Base-by-base conservation (phyloP, 2,329 filamentous ascomycete species). In the Chlorencoelia australis region DNA sequence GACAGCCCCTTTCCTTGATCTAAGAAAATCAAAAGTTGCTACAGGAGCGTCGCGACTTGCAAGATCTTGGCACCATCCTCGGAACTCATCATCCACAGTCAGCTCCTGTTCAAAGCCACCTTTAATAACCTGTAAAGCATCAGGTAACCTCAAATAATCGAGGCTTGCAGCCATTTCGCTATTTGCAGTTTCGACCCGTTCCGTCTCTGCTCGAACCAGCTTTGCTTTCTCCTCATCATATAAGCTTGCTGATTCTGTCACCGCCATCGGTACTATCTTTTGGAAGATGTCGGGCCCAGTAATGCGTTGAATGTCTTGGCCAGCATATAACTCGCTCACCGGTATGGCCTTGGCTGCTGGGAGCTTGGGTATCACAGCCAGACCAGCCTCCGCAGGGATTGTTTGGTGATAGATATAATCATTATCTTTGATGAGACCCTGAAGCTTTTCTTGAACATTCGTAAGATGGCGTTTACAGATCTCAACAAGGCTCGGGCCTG, bases 151-250 rank as follows among this genome's bases (percentile, higher is more conserved):
- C 25, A 98, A 64, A 53, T 96, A 96, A 57, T 96, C 89, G 41
- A 98, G 62, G 49, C 88, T 94, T 11, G 91, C 86, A 3, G 83
- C 89, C 83, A 98, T 93, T 60, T 98, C 91, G 37, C 87, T 79
- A 50, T 96, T 93, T 11, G 91, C 89, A 21, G 81, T 79, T 51
- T 96, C 89, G 1, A 94, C 88, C 48, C 85, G 79, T 59, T 98
- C 91, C 0, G 86, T 87, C 61, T 98, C 93, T 2, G 89, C 89
- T 39, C 91, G 76, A 26, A 95, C 79, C 39, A 98, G 64, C 59
- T 98, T 96, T 9, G 91, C 91, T 62, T 98, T 98, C 59, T 98
- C 91, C 60, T 98, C 91, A 46, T 96, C 91, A 57, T 98, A 98
- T 51, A 96, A 64, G 64, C 91, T 96, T 9, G 91, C 91, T 16